These are phyloP conservation scores for Pittosporum tobira DNA, from an alignment of 129 eudicot genomes.

Conservation along the genomic window DNA sequence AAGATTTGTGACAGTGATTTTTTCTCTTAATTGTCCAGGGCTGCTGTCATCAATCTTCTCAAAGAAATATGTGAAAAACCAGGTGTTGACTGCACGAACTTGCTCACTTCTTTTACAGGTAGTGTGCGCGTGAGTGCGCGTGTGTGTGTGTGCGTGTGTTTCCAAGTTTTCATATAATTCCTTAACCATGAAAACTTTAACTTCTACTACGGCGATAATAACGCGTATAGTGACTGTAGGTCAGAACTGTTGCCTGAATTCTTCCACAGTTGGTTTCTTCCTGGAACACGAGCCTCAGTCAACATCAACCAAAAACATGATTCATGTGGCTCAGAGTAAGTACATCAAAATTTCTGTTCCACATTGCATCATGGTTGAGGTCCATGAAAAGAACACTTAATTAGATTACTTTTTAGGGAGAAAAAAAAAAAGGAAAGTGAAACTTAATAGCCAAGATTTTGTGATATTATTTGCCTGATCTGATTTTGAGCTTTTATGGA, in stretches of 20 bases:
- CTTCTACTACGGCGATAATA: slow-evolving; percentile 4
- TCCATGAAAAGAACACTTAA: too few species aligned
- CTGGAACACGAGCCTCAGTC: slow-evolving; percentile 70
- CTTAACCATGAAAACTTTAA: background rate
- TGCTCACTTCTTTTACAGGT: slow-evolving; percentile 63
- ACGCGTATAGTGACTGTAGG: slow-evolving; percentile 23
- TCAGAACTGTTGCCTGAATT: slow-evolving; percentile 60
- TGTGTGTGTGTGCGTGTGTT: background rate
- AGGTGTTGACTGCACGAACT: slow-evolving; percentile 47
- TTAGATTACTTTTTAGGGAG: too few species aligned
- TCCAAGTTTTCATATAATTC: background rate
- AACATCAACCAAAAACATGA: slow-evolving; percentile 68
- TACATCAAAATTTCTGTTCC: background rate
- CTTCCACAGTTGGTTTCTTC: slow-evolving; percentile 39
- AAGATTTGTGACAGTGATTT: background rate
- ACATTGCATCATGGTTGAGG: background rate
- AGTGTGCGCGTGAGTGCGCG: background rate
- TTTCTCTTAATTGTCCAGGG: slow-evolving; percentile 27
- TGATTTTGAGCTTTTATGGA: background rate
- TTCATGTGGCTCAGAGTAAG: slow-evolving; percentile 75
- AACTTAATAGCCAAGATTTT: too few species aligned
- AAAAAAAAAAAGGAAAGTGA: too few species aligned
- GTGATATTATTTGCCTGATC: background rate
- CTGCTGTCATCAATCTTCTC: slow-evolving; percentile 40
- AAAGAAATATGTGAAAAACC: slow-evolving; percentile 36